phyloP scores from a whole-genome alignment of 2,329 filamentous ascomycete species.

The Penicillium sp. region DNA sequence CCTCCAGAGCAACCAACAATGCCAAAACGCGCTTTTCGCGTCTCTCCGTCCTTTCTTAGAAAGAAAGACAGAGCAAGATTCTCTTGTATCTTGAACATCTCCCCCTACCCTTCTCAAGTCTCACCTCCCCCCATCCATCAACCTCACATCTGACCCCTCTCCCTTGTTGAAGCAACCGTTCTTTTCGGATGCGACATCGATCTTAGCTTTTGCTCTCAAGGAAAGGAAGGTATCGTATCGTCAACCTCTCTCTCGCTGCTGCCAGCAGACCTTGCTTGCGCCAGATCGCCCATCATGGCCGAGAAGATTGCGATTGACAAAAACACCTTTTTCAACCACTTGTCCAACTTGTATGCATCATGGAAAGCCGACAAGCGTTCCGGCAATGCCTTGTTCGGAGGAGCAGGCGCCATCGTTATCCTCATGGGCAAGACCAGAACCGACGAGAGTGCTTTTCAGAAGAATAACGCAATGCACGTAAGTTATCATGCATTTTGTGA shows the following conservation, averaged over 20 bases:
- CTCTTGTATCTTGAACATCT: neutral
- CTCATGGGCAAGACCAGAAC: conserved; percentile 89
- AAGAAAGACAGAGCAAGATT: neutral
- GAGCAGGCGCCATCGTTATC: conserved; percentile 81
- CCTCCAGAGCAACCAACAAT: conserved; percentile 6
- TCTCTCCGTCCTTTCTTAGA: conserved; percentile 3
- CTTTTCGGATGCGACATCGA: conserved; percentile 3
- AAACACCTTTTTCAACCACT: conserved; percentile 88
- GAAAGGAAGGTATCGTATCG: neutral
- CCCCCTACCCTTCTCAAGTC: neutral
- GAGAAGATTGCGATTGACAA: conserved; percentile 94
- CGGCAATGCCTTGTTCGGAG: conserved; percentile 80
- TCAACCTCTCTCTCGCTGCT: conserved; percentile 9
- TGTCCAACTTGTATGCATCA: conserved; percentile 79
- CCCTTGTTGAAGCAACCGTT: neutral
- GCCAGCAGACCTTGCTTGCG: conserved; percentile 16
- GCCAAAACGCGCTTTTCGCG: conserved; percentile 30
- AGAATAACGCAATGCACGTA: conserved; percentile 96
- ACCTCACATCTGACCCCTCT: neutral
- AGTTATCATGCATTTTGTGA: conserved; percentile 31
- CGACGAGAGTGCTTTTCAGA: conserved; percentile 81
- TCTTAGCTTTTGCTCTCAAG: neutral
- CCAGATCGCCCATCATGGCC: conserved; percentile 50
- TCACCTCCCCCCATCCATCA: neutral
- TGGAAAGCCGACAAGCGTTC: conserved; percentile 97